A percentile compares a stretch with the other conserved stretches of the same genome.
phyloP scores from a whole-genome alignment of 2,329 filamentous ascomycete genomes.

The Alternaria postmessia region DNA sequence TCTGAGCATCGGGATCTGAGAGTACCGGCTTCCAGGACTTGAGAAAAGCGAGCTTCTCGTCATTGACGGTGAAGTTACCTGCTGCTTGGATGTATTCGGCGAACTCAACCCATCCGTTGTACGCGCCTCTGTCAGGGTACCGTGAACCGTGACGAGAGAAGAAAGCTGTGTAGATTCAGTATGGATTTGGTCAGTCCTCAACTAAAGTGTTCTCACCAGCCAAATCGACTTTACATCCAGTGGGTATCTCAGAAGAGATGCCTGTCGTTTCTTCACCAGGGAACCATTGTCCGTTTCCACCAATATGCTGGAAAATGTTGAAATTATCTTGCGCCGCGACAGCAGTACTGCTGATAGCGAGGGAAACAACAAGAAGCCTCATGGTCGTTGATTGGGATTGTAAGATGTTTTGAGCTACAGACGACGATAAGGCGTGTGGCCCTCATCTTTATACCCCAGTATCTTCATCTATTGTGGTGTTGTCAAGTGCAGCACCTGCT shows the following conservation, averaged over 20 bases:
- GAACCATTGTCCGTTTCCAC: slow-evolving; percentile 53
- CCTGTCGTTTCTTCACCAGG: slow-evolving; percentile 59
- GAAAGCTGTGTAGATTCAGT: slow-evolving; percentile 54
- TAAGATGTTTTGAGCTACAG: background rate
- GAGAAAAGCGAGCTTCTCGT: slow-evolving; percentile 63
- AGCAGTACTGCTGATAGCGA: slow-evolving; percentile 16
- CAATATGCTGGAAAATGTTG: slow-evolving; percentile 47
- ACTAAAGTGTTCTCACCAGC: slow-evolving; percentile 39
- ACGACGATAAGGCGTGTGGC: background rate
- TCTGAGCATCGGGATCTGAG: slow-evolving; percentile 63
- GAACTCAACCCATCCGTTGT: slow-evolving; percentile 61
- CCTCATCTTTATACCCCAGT: slow-evolving; percentile 10
- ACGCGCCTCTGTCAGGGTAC: slow-evolving; percentile 69
- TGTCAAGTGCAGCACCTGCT: background rate
- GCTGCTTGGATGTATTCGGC: slow-evolving; percentile 60
- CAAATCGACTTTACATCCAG: slow-evolving; percentile 66
- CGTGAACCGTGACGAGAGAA: slow-evolving; percentile 69
- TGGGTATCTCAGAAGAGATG: slow-evolving; percentile 63
- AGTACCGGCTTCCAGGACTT: slow-evolving; percentile 66
- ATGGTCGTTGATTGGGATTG: slow-evolving; percentile 17
- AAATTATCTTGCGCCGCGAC: slow-evolving; percentile 35
- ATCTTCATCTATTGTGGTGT: background rate
- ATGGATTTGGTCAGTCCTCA: background rate
- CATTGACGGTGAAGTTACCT: slow-evolving; percentile 59
- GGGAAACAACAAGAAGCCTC: slow-evolving; percentile 28